A percentile compares a stretch with the other conserved stretches of the same genome.
Conservation (phyloP, 192 early-diverging fungal species). For the Helicostylum pulchrum region DNA sequence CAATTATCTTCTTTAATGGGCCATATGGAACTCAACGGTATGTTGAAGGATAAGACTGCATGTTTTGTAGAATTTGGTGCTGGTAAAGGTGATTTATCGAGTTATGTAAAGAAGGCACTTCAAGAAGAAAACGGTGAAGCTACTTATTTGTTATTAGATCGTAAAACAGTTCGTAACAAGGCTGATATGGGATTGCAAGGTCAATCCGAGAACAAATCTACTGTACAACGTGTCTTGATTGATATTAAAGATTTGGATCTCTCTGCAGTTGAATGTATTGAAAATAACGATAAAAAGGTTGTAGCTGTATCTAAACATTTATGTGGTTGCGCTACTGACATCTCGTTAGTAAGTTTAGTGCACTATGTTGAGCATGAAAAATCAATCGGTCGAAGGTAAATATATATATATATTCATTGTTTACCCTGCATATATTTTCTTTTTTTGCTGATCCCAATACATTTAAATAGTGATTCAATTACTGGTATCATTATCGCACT, state of each 20-base stretch:
- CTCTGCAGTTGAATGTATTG: slow-evolving; percentile 44
- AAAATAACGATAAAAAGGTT: slow-evolving; percentile 46
- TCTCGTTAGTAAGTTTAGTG: slow-evolving; percentile 72
- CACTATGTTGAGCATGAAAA: slow-evolving; percentile 45
- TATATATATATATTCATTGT: slow-evolving; percentile 10
- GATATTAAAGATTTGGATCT: slow-evolving; percentile 88
- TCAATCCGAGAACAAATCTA: slow-evolving; percentile 32
- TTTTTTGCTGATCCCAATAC: background rate
- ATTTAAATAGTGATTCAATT: slow-evolving; percentile 38
- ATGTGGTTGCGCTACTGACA: slow-evolving; percentile 87
- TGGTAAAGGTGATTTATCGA: slow-evolving; percentile 56
- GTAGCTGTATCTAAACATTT: slow-evolving; percentile 85
- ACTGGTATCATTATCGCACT: slow-evolving; percentile 78
- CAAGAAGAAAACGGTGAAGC: slow-evolving; percentile 31
- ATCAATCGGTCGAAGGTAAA: slow-evolving; percentile 28
- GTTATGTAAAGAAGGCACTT: slow-evolving; percentile 46
- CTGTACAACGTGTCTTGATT: slow-evolving; percentile 61
- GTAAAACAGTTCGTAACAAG: slow-evolving; percentile 76
- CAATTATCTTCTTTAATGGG: slow-evolving; percentile 78
- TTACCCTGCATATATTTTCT: background rate
- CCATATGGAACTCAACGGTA: slow-evolving; percentile 59
- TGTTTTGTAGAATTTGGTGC: slow-evolving; percentile 82
- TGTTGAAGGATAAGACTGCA: slow-evolving; percentile 51
- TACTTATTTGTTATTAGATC: slow-evolving; percentile 70
- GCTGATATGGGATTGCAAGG: slow-evolving; percentile 47